phyloP scores from a whole-genome alignment of 1,284 basidiomycete genomes.

The Ganoderma sp. region DNA sequence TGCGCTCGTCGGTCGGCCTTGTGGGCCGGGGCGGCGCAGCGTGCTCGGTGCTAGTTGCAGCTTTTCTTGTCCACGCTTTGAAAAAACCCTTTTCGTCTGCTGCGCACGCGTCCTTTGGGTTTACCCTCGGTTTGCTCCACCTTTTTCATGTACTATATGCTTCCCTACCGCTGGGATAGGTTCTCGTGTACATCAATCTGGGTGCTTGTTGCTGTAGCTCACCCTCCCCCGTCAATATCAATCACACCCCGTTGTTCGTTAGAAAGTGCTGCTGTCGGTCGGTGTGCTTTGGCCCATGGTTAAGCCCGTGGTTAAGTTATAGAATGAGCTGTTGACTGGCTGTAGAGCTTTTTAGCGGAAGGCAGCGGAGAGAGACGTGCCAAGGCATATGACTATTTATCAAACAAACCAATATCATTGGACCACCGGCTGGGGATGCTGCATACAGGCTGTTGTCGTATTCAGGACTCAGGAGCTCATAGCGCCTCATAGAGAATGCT shows the following conservation, averaged over 20 bases:
- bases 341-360: too few relatives aligned
- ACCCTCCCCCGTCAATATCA: conserved; percentile 5
- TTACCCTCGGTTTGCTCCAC: conserved; percentile 9
- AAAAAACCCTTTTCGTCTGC: conserved; percentile 25
- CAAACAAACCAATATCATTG: background rate
- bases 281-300: background rate
- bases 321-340: too few relatives aligned
- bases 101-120: conserved; percentile 30
- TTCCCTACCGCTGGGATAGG: conserved; percentile 5
- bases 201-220: conserved; percentile 9
- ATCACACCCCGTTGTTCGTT: conserved; percentile 1
- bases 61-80: conserved; percentile 19
- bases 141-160: conserved; percentile 17
- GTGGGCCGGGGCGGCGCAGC: conserved; percentile 1
- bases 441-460: background rate
- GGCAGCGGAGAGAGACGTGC: too few relatives aligned
- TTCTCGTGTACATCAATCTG: conserved; percentile 21
- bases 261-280: background rate
- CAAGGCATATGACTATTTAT: background rate
- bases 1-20: background rate
- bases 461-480: too few relatives aligned
- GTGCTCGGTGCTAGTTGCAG: conserved; percentile 12
- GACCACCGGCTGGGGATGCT: background rate
- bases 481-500: too few relatives aligned
- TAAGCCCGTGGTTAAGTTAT: too few relatives aligned